Evolutionary conservation across 1,139 yeast genomes (phyloP), one percentile per base, ranked within the genome.

Genomic region (Candida dubliniensis): DNA sequence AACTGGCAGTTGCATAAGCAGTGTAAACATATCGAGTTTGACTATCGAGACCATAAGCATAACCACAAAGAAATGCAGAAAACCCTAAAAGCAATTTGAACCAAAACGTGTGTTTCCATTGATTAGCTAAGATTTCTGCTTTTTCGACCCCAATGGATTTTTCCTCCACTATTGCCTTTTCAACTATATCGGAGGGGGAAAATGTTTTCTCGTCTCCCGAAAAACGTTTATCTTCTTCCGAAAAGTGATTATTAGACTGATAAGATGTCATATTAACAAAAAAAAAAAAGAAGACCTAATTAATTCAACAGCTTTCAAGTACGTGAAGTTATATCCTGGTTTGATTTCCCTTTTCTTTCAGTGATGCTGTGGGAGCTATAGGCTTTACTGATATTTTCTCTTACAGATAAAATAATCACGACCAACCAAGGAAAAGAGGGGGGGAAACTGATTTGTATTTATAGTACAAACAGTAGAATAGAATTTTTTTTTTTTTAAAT

Each of bases 11-110:
- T 6, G 90, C 90, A 48, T 70, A 69, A 8, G 59, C 53, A 49
- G 79, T 81, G 61, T 73, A 73, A 26, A 73, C 69, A 43, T 61
- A 65, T 51, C 89, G 73, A 37, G 78, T 63, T 15, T 73, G 73
- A 43, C 79, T 74, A 56, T 84, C 90, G 31, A 86, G 65, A n/a
- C 87, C 83, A 56, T 84, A 85, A 32, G 77, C 79, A 57, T 83
- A 86, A 23, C 87, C 77, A 47, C 82, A 76, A 13, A 80, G 52
- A 57, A 85, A 83, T 12, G 83, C 72, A 38, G 76, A 66, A 43
- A 81, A 54, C 48, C 78, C 79, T 48, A 77, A 67, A 31, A 67
- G 53, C 8, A 66, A 47, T 43, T 68, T 73, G 43, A 48, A 62
- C 44, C 49, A 51, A 53, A 58, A 53, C 12, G 51, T 48, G 14